Evolutionary conservation across 345 rosid genomes (phyloP).

Genomic region (Bruguiera gymnorhiza): DNA sequence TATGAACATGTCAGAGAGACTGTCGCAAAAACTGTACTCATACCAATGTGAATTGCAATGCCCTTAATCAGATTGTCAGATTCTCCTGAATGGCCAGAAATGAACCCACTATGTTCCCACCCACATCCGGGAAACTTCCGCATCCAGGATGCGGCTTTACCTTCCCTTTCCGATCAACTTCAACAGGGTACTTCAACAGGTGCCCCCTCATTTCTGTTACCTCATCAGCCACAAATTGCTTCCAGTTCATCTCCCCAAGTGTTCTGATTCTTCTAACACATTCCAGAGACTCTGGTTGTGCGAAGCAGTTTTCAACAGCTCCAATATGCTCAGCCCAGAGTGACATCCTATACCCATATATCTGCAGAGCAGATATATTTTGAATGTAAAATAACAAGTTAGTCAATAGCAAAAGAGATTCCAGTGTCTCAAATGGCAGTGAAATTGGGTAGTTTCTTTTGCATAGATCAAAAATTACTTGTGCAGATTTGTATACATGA

Average conservation of each 20-base stretch:
- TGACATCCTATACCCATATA: slow-evolving; percentile 89
- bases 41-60: no score
- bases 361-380: slow-evolving; percentile 32
- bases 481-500: no score
- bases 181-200: slow-evolving; percentile 79
- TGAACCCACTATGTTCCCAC: slow-evolving; percentile 79
- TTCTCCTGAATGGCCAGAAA: slow-evolving; percentile 80
- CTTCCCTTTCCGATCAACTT: slow-evolving; percentile 74
- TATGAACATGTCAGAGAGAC: no score
- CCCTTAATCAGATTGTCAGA: slow-evolving; percentile 56
- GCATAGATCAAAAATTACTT: neutral
- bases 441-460: neutral
- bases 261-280: slow-evolving; percentile 67
- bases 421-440: neutral
- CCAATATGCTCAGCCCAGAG: slow-evolving; percentile 95
- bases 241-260: slow-evolving; percentile 67
- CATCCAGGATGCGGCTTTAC: slow-evolving; percentile 64
- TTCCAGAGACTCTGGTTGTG: slow-evolving; percentile 64
- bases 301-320: slow-evolving; percentile 54
- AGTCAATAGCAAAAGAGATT: neutral
- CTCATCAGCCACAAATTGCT: slow-evolving; percentile 57
- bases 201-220: slow-evolving; percentile 84
- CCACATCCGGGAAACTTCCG: slow-evolving; percentile 82
- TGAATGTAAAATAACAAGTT: neutral
- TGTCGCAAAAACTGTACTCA: no score